Percentiles rank a stretch among this genome's conserved stretches.
phyloP scores from a whole-genome alignment of 2,329 filamentous ascomycete species.

The Colletotrichum viniferum region DNA sequence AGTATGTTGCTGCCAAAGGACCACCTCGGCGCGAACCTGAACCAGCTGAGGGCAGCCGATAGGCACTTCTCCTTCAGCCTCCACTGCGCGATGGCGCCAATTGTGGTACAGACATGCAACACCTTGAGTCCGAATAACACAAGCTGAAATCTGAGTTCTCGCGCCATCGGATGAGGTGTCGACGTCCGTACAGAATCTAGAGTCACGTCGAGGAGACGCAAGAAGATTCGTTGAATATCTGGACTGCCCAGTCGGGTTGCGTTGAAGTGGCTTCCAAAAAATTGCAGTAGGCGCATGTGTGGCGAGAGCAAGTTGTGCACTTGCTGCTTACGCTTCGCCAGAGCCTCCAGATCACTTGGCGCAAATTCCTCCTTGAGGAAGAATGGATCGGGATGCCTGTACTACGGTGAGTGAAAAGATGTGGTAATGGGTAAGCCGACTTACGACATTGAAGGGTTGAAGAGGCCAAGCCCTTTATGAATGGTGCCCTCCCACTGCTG shows the following conservation, averaged over 20 bases:
- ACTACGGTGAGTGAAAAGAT: constrained; percentile 31
- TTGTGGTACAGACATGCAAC: constrained; percentile 72
- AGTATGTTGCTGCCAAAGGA: constrained; percentile 94
- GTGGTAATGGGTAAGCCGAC: constrained; percentile 26
- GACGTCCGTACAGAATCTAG: constrained; percentile 75
- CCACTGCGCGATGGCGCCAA: constrained; percentile 71
- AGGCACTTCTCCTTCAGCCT: constrained; percentile 88
- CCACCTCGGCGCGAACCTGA: constrained; percentile 82
- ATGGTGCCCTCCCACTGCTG: constrained; percentile 91
- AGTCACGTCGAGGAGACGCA: constrained; percentile 80
- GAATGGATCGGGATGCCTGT: constrained; percentile 81
- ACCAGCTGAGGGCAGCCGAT: constrained; percentile 89
- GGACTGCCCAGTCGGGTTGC: constrained; percentile 85
- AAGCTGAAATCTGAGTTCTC: constrained; percentile 91
- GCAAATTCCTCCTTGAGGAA: constrained; percentile 91
- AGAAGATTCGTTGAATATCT: constrained; percentile 81
- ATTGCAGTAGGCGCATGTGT: constrained; percentile 84
- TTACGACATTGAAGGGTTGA: constrained; percentile 72
- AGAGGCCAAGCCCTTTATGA: constrained; percentile 78
- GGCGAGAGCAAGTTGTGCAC: constrained; percentile 86
- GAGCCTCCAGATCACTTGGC: constrained; percentile 78
- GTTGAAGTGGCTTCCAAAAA: constrained; percentile 93
- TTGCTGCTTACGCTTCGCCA: constrained; percentile 77
- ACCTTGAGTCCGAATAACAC: constrained; percentile 83
- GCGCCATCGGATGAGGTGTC: constrained; percentile 80